Conservation (phyloP, 192 early-diverging fungal species). For the Podila minutissima region DNA sequence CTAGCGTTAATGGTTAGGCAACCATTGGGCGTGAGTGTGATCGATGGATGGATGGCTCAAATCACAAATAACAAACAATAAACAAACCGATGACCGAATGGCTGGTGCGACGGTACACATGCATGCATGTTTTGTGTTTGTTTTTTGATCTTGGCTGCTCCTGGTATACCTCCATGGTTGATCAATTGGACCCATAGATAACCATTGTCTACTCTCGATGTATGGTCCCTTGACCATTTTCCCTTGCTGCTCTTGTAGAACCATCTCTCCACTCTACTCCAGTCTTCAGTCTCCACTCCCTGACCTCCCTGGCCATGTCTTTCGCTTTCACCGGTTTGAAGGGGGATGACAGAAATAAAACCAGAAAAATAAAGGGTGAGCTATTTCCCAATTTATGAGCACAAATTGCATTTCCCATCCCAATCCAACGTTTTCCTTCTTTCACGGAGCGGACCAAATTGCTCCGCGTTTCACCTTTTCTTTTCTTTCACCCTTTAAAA, state of each 20-base stretch:
- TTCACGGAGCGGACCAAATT: background rate
- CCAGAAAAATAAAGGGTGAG: background rate
- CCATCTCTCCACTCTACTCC: background rate
- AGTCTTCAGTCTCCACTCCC: too few species aligned
- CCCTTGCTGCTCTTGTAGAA: slow-evolving; percentile 3
- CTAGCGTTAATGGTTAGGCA: too few species aligned
- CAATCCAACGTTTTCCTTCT: too few species aligned
- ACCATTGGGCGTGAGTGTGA: too few species aligned
- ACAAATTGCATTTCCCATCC: background rate
- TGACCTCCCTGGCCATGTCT: too few species aligned
- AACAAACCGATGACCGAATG: background rate
- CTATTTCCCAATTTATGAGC: too few species aligned
- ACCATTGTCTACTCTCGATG: too few species aligned
- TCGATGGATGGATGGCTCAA: background rate
- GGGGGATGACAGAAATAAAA: background rate
- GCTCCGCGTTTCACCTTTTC: background rate
- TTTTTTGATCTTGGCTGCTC: background rate
- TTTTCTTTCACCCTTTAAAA: background rate
- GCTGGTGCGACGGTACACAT: background rate
- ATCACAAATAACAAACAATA: background rate
- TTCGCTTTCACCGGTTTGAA: background rate
- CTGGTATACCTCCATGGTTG: background rate
- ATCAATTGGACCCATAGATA: too few species aligned
- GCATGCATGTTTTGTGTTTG: background rate
- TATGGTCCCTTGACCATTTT: too few species aligned